These are phyloP conservation scores for Malbranchea cinnamomea DNA, from an alignment of 2,329 filamentous ascomycete genomes.

Conservation along the genomic window DNA sequence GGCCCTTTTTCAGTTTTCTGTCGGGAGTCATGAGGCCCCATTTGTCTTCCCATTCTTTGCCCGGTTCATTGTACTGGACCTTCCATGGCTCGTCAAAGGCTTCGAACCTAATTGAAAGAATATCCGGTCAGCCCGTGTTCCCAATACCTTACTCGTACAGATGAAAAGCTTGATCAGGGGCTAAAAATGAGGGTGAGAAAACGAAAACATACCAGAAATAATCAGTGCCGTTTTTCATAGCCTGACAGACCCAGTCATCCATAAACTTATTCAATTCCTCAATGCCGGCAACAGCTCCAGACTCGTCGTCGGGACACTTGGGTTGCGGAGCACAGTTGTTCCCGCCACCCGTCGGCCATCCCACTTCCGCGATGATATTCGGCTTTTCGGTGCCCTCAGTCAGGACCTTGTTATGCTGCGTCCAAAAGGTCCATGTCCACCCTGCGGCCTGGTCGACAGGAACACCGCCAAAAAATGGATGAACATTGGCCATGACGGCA, in stretches of 20 bases:
- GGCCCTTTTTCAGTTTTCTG: constrained; percentile 66
- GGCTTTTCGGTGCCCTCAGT: constrained; percentile 46
- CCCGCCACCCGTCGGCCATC: constrained; percentile 77
- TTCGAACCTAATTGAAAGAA: constrained; percentile 48
- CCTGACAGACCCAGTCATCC: constrained; percentile 68
- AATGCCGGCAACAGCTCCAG: constrained; percentile 64
- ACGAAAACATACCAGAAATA: constrained; percentile 61
- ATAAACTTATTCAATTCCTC: constrained; percentile 75
- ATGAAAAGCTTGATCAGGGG: no score
- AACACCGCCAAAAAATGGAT: constrained; percentile 85
- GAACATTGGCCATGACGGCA: constrained; percentile 90
- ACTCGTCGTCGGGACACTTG: constrained; percentile 39
- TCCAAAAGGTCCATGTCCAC: constrained; percentile 80
- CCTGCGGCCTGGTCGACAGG: constrained; percentile 49
- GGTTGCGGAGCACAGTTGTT: constrained; percentile 52
- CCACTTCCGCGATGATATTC: constrained; percentile 79
- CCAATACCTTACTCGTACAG: not conserved
- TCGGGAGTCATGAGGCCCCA: constrained; percentile 85
- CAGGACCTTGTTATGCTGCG: constrained; percentile 48
- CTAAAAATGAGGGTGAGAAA: not conserved
- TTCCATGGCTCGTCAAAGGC: constrained; percentile 98
- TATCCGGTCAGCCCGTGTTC: not conserved
- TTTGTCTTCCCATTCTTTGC: constrained; percentile 80
- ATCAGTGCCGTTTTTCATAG: constrained; percentile 66
- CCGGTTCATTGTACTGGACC: constrained; percentile 49